Conservation (phyloP, 2,329 filamentous ascomycete genomes). For the Alternaria consortialis region DNA sequence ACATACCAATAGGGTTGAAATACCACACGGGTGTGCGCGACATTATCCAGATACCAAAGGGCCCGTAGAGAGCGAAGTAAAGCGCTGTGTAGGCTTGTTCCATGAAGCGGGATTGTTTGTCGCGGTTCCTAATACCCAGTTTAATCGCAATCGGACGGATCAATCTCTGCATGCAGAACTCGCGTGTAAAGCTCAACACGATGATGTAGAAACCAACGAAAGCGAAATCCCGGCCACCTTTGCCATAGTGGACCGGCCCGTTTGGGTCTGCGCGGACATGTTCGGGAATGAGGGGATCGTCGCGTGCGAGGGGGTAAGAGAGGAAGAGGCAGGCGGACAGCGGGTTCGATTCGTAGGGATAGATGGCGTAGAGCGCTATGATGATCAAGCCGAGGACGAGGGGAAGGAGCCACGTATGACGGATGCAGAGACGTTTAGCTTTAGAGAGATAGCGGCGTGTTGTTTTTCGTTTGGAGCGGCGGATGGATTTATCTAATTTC, state of each 20-base stretch:
- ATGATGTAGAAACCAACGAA: slow-evolving; percentile 91
- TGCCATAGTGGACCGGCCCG: slow-evolving; percentile 75
- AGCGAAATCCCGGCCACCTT: slow-evolving; percentile 84
- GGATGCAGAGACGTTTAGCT: slow-evolving; percentile 57
- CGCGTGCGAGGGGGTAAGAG: slow-evolving; percentile 77
- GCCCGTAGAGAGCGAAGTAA: slow-evolving; percentile 85
- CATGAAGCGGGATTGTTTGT: slow-evolving; percentile 91
- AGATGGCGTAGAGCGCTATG: slow-evolving; percentile 73
- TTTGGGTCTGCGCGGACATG: slow-evolving; percentile 51
- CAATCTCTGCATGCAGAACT: slow-evolving; percentile 93
- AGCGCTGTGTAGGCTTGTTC: slow-evolving; percentile 94
- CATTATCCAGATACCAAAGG: slow-evolving; percentile 90
- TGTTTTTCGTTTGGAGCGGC: slow-evolving; percentile 58
- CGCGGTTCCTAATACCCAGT: slow-evolving; percentile 73
- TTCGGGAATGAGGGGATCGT: slow-evolving; percentile 41
- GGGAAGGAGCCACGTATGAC: slow-evolving; percentile 72
- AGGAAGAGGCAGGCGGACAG: slow-evolving; percentile 86
- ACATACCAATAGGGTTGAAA: slow-evolving; percentile 91
- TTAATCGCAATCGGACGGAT: slow-evolving; percentile 78
- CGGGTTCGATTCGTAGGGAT: slow-evolving; percentile 81
- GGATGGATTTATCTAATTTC: slow-evolving; percentile 36
- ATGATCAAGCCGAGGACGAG: slow-evolving; percentile 72
- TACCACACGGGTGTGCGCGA: slow-evolving; percentile 91
- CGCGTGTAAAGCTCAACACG: slow-evolving; percentile 89
- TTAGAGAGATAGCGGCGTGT: slow-evolving; percentile 56